phyloP scores from a whole-genome alignment of 495 filamentous ascomycete genomes.

The Xylaria curta region DNA sequence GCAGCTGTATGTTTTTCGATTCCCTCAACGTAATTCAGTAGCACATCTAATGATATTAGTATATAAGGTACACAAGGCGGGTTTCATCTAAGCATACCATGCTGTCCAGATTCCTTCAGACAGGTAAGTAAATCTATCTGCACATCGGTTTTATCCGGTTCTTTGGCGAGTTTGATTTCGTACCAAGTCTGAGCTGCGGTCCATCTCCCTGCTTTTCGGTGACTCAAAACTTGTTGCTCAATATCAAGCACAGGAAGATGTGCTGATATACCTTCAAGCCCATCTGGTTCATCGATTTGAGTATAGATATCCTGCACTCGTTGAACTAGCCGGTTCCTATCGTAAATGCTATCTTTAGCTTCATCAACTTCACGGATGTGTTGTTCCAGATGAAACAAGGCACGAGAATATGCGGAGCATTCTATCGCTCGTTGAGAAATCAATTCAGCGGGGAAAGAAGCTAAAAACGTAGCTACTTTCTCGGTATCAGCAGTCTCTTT shows the following conservation, averaged over 20 bases:
- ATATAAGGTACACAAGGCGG: neutral
- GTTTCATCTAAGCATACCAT: constrained; percentile 63
- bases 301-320: constrained; percentile 91
- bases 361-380: constrained; percentile 67
- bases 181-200: constrained; percentile 99
- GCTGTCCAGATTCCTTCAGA: constrained; percentile 88
- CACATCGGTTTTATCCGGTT: constrained; percentile 74
- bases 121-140: constrained; percentile 87
- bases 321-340: constrained; percentile 67
- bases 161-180: constrained; percentile 80
- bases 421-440: constrained; percentile 86
- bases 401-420: constrained; percentile 89
- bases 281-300: constrained; percentile 96
- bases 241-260: constrained; percentile 81
- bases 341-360: constrained; percentile 42
- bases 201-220: constrained; percentile 94
- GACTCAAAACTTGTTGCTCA: constrained; percentile 90
- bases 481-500: constrained; percentile 45
- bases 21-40: constrained; percentile 82
- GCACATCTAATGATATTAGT: constrained; percentile 65
- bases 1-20: constrained; percentile 61
- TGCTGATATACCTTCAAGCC: constrained; percentile 90
- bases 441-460: constrained; percentile 79
- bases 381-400: constrained; percentile 92
- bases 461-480: constrained; percentile 53